Percentiles rank a stretch among this genome's conserved stretches.
These are phyloP conservation scores for Cryptococcus floricola DNA, from an alignment of 1,284 basidiomycete genomes.

Conservation along the genomic window DNA sequence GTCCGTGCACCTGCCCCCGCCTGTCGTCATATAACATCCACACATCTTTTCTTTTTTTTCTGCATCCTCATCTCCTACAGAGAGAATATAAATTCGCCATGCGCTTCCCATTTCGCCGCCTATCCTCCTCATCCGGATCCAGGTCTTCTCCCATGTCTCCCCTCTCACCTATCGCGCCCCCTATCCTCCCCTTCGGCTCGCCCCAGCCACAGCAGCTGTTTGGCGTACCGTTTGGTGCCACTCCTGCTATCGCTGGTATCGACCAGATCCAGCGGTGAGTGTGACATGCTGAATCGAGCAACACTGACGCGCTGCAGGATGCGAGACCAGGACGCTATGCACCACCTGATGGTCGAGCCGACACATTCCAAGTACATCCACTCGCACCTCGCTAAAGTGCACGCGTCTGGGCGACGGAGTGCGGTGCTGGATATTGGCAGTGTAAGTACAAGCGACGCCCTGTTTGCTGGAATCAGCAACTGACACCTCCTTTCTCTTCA, in stretches of 20 bases:
- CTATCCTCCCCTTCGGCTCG: too few species aligned
- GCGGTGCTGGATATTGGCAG: conserved; percentile 38
- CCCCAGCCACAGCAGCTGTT: too few species aligned
- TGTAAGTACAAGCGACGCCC: conserved; percentile 22
- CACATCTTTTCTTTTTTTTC: background rate
- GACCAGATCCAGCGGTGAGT: conserved; percentile 10
- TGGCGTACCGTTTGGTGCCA: background rate
- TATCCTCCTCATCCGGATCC: background rate
- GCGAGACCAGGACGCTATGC: conserved; percentile 21
- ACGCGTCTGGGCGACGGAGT: conserved; percentile 30
- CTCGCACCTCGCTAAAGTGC: conserved; percentile 26
- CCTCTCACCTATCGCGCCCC: background rate
- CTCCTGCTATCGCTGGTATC: background rate
- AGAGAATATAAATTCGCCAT: background rate
- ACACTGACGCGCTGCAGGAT: conserved; percentile 10
- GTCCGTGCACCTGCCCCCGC: background rate
- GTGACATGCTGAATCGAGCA: background rate
- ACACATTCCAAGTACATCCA: conserved; percentile 22
- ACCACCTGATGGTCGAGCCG: conserved; percentile 27
- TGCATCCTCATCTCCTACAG: background rate
- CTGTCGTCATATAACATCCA: background rate
- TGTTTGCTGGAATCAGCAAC: background rate
- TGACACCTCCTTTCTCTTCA: conserved; percentile 4
- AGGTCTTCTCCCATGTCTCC: background rate
- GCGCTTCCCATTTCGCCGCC: background rate